phyloP scores from a whole-genome alignment of 495 filamentous ascomycete species.

The Usnea hakonensis region DNA sequence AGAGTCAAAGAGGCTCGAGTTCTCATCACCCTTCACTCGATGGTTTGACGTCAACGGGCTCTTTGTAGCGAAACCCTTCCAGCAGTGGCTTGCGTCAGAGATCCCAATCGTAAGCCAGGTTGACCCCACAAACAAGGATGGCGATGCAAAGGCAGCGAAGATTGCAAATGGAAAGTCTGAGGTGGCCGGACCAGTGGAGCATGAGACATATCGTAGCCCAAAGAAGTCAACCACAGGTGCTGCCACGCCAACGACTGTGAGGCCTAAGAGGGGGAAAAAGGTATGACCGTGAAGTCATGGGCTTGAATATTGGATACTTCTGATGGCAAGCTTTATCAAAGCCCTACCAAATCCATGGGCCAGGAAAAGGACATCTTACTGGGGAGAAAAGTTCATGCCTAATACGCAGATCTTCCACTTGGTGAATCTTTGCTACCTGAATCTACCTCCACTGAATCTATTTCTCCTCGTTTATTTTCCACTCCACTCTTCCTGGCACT shows the following conservation, averaged over 20 bases:
- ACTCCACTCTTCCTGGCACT: too few species aligned
- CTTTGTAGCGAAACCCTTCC: conserved; percentile 78
- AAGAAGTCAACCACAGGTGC: conserved; percentile 1
- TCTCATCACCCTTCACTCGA: conserved; percentile 64
- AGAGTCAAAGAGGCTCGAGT: conserved; percentile 33
- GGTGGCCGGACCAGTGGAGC: conserved; percentile 6
- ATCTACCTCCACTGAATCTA: not conserved
- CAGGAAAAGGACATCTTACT: not conserved
- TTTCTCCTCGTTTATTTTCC: not conserved
- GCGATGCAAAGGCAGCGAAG: not conserved
- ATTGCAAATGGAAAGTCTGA: conserved; percentile 5
- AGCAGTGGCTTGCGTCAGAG: conserved; percentile 64
- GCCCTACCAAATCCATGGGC: not conserved
- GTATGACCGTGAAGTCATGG: not conserved
- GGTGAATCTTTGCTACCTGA: not conserved
- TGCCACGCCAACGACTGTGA: conserved; percentile 9
- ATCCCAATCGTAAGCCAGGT: conserved; percentile 60
- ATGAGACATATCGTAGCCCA: conserved; percentile 12
- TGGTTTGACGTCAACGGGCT: conserved; percentile 82
- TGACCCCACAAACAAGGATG: conserved; percentile 52
- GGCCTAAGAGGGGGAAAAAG: conserved; percentile 12
- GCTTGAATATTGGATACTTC: not conserved
- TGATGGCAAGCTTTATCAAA: not conserved
- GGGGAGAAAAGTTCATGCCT: not conserved
- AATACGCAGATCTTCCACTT: not conserved